These are phyloP conservation scores for Leccinum boreale DNA, from an alignment of 768 basidiomycete species.

Conservation along the genomic window DNA sequence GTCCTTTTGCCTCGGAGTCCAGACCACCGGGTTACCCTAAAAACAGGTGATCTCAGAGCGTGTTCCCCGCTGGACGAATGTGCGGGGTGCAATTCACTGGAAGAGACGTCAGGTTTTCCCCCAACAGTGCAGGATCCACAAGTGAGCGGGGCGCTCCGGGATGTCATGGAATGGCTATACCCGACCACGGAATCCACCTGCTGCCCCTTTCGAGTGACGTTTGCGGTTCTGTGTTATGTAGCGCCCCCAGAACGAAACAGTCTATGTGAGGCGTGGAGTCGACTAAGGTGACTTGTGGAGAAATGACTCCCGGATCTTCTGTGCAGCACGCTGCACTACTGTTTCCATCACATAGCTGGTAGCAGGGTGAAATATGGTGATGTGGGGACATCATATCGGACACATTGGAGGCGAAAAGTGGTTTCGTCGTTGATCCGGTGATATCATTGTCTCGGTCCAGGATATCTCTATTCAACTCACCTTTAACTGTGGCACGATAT, in stretches of 20 bases:
- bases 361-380: not conserved
- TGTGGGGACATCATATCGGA: conserved; percentile 35
- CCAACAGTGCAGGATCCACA: not conserved
- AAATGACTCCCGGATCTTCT: conserved; percentile 43
- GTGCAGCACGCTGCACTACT: conserved; percentile 49
- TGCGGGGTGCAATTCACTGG: conserved; percentile 6
- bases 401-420: conserved; percentile 32
- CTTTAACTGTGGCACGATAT: conserved; percentile 41
- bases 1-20: not conserved
- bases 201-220: conserved; percentile 30
- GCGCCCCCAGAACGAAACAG: conserved; percentile 10
- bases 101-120: conserved; percentile 11
- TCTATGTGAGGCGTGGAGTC: conserved; percentile 9
- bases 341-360: conserved; percentile 49
- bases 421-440: conserved; percentile 29
- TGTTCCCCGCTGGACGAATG: not conserved
- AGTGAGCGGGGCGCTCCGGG: conserved; percentile 2
- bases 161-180: conserved; percentile 22
- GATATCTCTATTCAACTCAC: conserved; percentile 32
- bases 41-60: not conserved
- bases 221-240: conserved; percentile 25
- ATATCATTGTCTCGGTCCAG: conserved; percentile 28
- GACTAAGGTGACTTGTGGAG: conserved; percentile 35
- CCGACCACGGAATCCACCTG: conserved; percentile 10
- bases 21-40: not conserved